Evolutionary conservation across 2,329 filamentous ascomycete species (phyloP).

Genomic region (Alternaria rosae): DNA sequence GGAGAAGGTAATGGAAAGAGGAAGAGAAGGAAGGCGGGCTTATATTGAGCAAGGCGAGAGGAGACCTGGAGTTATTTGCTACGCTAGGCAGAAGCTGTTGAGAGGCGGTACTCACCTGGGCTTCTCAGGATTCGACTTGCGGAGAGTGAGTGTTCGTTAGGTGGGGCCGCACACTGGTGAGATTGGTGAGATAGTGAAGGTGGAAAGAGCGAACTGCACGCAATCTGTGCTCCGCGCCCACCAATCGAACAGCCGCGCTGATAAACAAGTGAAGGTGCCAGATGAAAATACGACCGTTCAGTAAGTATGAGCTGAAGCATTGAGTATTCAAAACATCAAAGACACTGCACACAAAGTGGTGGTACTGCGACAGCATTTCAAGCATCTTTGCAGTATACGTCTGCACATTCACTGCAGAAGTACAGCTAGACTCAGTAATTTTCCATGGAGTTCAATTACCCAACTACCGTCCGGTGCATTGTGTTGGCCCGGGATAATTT

Average conservation of each 20-base stretch:
- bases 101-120: background rate
- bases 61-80: background rate
- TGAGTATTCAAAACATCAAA: background rate
- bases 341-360: background rate
- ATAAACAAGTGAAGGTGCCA: background rate
- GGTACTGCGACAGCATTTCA: background rate
- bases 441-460: background rate
- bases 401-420: background rate
- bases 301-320: background rate
- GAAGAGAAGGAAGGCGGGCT: background rate
- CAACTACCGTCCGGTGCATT: background rate
- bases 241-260: background rate
- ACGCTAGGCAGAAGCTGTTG: background rate
- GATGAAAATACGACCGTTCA: background rate
- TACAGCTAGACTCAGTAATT: background rate
- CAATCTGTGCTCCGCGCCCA: background rate
- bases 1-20: background rate
- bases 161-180: background rate
- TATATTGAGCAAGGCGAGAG: background rate
- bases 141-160: background rate
- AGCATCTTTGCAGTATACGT: background rate
- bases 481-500: background rate
- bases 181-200: background rate
- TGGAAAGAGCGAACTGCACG: constrained; percentile 1
- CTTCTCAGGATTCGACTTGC: background rate